Percentiles rank a stretch among this genome's conserved stretches.
Conservation (phyloP, 2,329 filamentous ascomycete genomes). For the Colletotrichum liriopes region DNA sequence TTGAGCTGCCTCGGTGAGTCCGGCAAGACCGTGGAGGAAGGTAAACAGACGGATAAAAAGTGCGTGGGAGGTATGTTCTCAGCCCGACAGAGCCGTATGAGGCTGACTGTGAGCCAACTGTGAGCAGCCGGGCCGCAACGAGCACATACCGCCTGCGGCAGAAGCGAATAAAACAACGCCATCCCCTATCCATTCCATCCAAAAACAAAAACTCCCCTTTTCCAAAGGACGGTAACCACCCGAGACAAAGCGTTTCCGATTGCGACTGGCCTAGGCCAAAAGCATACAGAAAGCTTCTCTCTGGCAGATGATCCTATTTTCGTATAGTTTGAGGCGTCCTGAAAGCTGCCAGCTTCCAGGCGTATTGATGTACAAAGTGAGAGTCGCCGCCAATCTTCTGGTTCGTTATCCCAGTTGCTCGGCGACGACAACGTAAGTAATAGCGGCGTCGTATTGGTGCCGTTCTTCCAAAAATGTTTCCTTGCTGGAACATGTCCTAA, state of each 20-base stretch:
- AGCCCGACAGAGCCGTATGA: not conserved
- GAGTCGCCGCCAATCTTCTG: not conserved
- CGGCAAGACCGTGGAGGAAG: not conserved
- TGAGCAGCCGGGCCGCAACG: not conserved
- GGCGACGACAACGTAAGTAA: slow-evolving; percentile 24
- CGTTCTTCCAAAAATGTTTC: slow-evolving; percentile 10
- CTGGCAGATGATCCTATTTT: no score
- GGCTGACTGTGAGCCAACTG: not conserved
- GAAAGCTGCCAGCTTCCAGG: not conserved
- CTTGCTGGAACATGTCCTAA: slow-evolving; percentile 23
- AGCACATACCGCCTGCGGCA: not conserved
- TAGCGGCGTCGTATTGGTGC: slow-evolving; percentile 7
- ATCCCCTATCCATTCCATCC: not conserved
- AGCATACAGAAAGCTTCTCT: not conserved
- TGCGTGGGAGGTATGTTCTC: not conserved
- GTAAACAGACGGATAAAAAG: not conserved
- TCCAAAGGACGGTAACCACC: not conserved
- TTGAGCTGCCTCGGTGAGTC: not conserved
- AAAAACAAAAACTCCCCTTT: slow-evolving; percentile 13
- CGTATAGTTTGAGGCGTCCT: not conserved
- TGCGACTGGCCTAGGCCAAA: not conserved
- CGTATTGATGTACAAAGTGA: slow-evolving; percentile 20
- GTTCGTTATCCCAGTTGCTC: slow-evolving; percentile 1
- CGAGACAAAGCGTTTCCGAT: not conserved
- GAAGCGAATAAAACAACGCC: slow-evolving; percentile 21